Base-by-base conservation (phyloP, 202 grass and related monocot genomes). In the Carex sylvatica region DNA sequence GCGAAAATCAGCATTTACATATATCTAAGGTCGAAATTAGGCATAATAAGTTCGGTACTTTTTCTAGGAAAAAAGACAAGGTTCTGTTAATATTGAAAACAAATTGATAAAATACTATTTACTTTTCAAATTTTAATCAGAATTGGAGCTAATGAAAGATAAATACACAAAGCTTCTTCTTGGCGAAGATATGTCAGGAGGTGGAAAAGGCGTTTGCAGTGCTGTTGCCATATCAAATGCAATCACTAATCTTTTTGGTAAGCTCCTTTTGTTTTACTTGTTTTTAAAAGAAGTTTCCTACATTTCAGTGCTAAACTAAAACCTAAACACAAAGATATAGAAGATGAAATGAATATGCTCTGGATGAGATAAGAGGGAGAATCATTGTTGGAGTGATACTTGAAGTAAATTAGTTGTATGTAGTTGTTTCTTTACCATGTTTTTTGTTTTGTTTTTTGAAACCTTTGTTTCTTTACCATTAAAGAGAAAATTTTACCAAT, bases 161-260 rank as follows among this genome's bases (percentile, higher is more conserved):
- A 96, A 88, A 84, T 96, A 90, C 75, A 86, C 88, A 14, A 92
- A 95, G 64, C 83, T 95, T 80, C 86, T 95, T 4, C 90, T 95
- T 53, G 90, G 93, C 35, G 93, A 95, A 89, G 93, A 95, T 87
- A 95, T 95, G 93, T 92, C 90, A 35, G 93, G 93, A 52, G 65
- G 85, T 0, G 93, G 90, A 47, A 92, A 92, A 85, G 93, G 93
- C 61, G 93, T 92, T 60, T 95, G 87, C 70, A 88, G 88, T 58
- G 88, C 90, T 82, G 82, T 95, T n/a, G 83, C 93, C 65, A 90
- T 95, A 46, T 90, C 93, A 56, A 95, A 95, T 74, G 82, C 90
- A 84, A 95, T 95, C 76, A 95, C 93, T 69, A 96, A 96, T 80
- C 88, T 96, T 78, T 92, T 86, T 13, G 93, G 93, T 93, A 91